Evolutionary conservation across 164 flowering plant species (phyloP).

Genomic region (Annona squamosa): DNA sequence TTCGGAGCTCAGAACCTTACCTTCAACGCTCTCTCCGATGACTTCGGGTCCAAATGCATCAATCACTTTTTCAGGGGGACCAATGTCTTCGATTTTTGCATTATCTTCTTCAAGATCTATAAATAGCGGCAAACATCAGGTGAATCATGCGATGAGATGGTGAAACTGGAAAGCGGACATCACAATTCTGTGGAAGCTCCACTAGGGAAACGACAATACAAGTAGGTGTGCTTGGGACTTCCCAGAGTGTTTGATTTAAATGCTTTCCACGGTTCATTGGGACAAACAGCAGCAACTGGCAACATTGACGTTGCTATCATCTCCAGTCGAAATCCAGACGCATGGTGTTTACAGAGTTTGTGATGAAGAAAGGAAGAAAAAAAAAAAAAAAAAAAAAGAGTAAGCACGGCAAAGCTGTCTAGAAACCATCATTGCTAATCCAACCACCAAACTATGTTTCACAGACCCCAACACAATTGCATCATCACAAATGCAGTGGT

Average conservation of each 20-base stretch:
- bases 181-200: background rate
- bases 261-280: background rate
- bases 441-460: no score
- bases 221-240: background rate
- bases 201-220: background rate
- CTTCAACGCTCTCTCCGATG: constrained; percentile 90
- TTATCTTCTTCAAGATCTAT: constrained; percentile 59
- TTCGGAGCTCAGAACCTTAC: constrained; percentile 25
- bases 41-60: constrained; percentile 96
- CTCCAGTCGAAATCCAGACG: background rate
- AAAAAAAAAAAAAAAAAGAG: no score
- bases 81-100: constrained; percentile 63
- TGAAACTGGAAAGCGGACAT: background rate
- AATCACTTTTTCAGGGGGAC: constrained; percentile 86
- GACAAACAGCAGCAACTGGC: background rate
- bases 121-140: constrained; percentile 2
- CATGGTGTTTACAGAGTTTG: background rate
- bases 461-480: no score
- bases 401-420: no score
- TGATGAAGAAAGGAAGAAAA: no score
- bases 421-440: no score
- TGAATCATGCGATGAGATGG: background rate
- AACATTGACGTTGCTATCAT: background rate
- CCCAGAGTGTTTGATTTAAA: background rate
- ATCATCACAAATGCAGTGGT: background rate